Base-by-base conservation (phyloP, 2,329 filamentous ascomycete species). In the Arthrobotrys sphaeroides region DNA sequence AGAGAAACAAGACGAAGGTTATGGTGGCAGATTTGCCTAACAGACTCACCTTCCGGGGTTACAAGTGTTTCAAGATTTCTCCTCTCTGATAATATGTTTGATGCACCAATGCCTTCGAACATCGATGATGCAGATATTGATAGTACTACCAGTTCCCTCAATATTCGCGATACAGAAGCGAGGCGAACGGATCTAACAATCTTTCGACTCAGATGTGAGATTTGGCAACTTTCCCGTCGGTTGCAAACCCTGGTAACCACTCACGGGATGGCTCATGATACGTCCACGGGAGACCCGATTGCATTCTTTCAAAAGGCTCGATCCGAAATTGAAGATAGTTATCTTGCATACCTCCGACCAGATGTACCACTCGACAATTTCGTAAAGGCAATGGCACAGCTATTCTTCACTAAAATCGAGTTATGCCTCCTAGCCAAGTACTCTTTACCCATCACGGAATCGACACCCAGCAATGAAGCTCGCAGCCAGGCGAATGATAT, bases 51-150 rank as follows among this genome's bases (percentile, higher is more conserved):
- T 73, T 84, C 88, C 0, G 87, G 87, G 0, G 88, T 90, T 78
- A 87, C 90, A 70, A 87, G 90, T 79, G 88, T 88, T 0, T 87
- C 86, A 20, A 88, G 90, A 73, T 86, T 88, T 1, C 87, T 86
- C 0, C 88, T 90, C 43, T 81, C 84, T 1, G 84, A 87, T 55
- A 84, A 85, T 10, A 85, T 85, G 9, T 90, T 87, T 78, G 89
- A 91, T 79, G 90, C 89, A 0, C 84, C 83, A 65, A 78, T 84
- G 6, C 85, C 86, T 0, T 77, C 83, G 3, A 86, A 86, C 47
- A 82, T 87, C 45, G 84, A 87, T 73, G 84, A 86, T 42, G 80
- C 80, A 2, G 86, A 87, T 61, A 81, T 87, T 3, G 78, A 81
- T 5, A n/a, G n/a, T n/a, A n/a, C n/a, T n/a, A 82, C 83, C 0